Conservation (phyloP, 2,329 filamentous ascomycete species). For the Diplodia corticola region DNA sequence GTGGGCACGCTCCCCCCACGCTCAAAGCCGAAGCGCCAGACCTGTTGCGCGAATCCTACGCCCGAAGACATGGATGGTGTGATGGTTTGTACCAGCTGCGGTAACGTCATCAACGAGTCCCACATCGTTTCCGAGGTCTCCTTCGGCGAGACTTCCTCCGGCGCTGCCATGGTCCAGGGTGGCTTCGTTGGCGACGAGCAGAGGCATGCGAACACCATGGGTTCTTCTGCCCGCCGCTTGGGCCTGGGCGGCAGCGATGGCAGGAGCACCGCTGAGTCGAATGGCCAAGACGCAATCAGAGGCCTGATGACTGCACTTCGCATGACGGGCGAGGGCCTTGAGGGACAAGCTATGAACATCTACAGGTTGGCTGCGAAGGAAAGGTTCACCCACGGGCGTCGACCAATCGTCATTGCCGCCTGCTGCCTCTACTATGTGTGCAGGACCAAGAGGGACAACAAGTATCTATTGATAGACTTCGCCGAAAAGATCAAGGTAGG, state of each 20-base stretch:
- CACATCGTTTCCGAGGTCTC: conserved; percentile 91
- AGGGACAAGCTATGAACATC: conserved; percentile 43
- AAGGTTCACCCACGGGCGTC: conserved; percentile 66
- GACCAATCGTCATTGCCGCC: conserved; percentile 77
- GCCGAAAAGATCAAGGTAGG: conserved; percentile 70
- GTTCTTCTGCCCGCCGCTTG: conserved; percentile 38
- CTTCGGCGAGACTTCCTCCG: conserved; percentile 83
- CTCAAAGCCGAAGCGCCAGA: conserved; percentile 26
- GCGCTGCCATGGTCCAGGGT: conserved; percentile 87
- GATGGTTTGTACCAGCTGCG: conserved; percentile 76
- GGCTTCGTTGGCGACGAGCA: conserved; percentile 85
- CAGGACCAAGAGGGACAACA: conserved; percentile 74
- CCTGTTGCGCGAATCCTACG: conserved; percentile 34
- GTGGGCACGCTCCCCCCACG: conserved; percentile 15
- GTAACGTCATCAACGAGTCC: conserved; percentile 77
- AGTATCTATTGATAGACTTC: conserved; percentile 92
- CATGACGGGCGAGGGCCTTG: conserved; percentile 36
- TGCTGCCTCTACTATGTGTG: conserved; percentile 86
- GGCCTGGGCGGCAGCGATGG: conserved; percentile 52
- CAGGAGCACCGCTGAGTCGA: conserved; percentile 64
- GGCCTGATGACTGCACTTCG: conserved; percentile 42
- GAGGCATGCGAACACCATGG: conserved; percentile 68
- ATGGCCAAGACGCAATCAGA: conserved; percentile 47
- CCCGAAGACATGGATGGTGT: conserved; percentile 37
- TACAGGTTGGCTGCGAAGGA: conserved; percentile 58